A percentile compares a stretch with the other conserved stretches of the same genome.
Conservation (phyloP, 2,329 filamentous ascomycete species). For the Colletotrichum chrysophilum region DNA sequence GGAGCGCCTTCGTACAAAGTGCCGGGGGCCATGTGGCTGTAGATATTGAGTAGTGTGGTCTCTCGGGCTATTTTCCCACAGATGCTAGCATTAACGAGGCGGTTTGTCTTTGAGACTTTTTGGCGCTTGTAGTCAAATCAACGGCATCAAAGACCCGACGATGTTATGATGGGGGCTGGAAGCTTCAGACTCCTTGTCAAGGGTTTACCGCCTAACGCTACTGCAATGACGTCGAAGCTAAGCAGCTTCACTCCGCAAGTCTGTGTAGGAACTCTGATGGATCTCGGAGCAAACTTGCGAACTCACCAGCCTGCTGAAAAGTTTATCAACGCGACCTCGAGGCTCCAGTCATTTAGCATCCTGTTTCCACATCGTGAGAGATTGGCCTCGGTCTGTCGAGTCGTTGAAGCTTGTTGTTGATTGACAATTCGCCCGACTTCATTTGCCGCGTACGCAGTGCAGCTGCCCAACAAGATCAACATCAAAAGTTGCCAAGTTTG, state of each 20-base stretch:
- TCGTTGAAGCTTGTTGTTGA: not conserved
- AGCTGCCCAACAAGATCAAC: not conserved
- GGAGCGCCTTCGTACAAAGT: not conserved
- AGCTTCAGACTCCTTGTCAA: not conserved
- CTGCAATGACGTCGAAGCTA: not conserved
- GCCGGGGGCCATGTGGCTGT: not conserved
- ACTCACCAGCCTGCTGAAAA: not conserved
- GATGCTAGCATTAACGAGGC: not conserved
- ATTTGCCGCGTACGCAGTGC: not conserved
- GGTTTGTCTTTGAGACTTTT: not conserved
- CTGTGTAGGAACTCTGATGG: not conserved
- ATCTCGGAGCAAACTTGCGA: not conserved
- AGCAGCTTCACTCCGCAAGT: not conserved
- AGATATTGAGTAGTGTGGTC: not conserved
- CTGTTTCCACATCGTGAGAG: not conserved
- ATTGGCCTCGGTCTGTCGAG: not conserved
- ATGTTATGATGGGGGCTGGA: not conserved
- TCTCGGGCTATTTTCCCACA: not conserved
- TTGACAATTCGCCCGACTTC: not conserved
- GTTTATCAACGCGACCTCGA: not conserved
- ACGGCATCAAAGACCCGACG: not conserved
- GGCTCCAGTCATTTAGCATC: not conserved
- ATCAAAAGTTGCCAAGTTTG: not conserved
- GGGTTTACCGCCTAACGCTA: not conserved
- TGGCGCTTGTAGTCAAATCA: not conserved